Conservation (phyloP, 2,329 filamentous ascomycete species). For the Clarireedia monteithiana region DNA sequence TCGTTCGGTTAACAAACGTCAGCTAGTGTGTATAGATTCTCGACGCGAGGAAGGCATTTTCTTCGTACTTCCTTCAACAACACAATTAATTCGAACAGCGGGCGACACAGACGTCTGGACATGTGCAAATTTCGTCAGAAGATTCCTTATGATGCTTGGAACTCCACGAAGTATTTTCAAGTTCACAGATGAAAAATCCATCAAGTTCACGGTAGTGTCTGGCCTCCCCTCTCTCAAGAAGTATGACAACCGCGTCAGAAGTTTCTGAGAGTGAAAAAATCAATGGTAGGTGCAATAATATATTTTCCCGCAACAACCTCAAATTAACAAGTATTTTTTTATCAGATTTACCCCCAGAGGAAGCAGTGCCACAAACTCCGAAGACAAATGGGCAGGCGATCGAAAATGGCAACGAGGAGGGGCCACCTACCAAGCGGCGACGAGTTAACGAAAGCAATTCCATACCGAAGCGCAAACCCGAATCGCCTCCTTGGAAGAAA, state of each 20-base stretch:
- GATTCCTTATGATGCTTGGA: conserved; percentile 40
- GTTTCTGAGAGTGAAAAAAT: conserved; percentile 26
- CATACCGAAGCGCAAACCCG: conserved; percentile 42
- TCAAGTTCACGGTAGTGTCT: conserved; percentile 42
- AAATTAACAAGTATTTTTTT: conserved; percentile 11
- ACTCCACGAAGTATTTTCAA: conserved; percentile 45
- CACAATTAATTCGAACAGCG: conserved; percentile 2
- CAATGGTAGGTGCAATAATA: conserved; percentile 18
- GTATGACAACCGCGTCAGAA: conserved; percentile 31
- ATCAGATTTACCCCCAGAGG: conserved; percentile 19
- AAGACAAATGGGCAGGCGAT: conserved; percentile 27
- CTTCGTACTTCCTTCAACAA: conserved; percentile 7
- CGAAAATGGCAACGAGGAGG: conserved; percentile 31
- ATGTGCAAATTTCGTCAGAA: conserved; percentile 46
- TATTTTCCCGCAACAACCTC: background rate
- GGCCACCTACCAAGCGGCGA: conserved; percentile 57
- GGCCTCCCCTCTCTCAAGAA: conserved; percentile 22
- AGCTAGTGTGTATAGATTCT: conserved; percentile 7
- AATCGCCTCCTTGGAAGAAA: conserved; percentile 91
- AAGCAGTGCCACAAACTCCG: conserved; percentile 17
- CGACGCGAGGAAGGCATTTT: conserved; percentile 7
- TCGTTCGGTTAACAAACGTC: conserved; percentile 16
- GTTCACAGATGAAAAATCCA: conserved; percentile 50
- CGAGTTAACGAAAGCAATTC: conserved; percentile 44
- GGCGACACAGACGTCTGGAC: conserved; percentile 40